Percentiles rank a stretch among this genome's conserved stretches.
Evolutionary conservation across 306 rosid species (phyloP).

Genomic region (Corylus americana): DNA sequence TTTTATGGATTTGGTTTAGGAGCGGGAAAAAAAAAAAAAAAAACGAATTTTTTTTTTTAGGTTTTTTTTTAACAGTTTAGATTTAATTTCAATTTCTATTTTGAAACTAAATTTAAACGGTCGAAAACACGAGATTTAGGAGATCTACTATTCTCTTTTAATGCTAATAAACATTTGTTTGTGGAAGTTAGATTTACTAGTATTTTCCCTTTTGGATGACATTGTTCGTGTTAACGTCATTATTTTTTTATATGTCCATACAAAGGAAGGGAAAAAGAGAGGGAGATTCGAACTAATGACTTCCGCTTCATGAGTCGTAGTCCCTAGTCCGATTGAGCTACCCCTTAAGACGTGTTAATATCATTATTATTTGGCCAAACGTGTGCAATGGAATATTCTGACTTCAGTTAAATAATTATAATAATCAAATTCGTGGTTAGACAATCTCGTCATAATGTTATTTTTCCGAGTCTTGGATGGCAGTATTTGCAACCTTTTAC

Average conservation of each 20-base stretch:
- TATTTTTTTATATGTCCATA: not conserved
- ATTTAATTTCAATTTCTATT: too few species aligned
- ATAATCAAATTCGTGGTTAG: not conserved
- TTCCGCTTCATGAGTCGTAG: too few species aligned
- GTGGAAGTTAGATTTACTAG: not conserved
- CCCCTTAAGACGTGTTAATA: too few species aligned
- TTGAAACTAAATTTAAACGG: too few species aligned
- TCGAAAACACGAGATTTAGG: too few species aligned
- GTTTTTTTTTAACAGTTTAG: too few species aligned
- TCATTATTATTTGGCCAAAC: not conserved
- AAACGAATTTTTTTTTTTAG: too few species aligned
- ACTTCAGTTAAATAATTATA: not conserved
- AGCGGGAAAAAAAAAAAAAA: not conserved
- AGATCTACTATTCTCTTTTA: too few species aligned
- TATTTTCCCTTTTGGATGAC: not conserved
- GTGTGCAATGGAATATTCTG: not conserved
- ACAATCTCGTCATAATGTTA: not conserved
- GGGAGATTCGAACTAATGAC: too few species aligned
- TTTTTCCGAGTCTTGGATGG: not conserved
- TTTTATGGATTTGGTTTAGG: not conserved
- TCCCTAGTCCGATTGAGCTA: too few species aligned
- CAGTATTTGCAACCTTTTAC: not conserved
- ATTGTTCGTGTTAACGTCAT: accelerated
- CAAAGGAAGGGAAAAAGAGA: too few species aligned
- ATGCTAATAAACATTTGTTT: not conserved